Conservation (phyloP, 2,329 filamentous ascomycete genomes). For the Alternaria incomplexa region DNA sequence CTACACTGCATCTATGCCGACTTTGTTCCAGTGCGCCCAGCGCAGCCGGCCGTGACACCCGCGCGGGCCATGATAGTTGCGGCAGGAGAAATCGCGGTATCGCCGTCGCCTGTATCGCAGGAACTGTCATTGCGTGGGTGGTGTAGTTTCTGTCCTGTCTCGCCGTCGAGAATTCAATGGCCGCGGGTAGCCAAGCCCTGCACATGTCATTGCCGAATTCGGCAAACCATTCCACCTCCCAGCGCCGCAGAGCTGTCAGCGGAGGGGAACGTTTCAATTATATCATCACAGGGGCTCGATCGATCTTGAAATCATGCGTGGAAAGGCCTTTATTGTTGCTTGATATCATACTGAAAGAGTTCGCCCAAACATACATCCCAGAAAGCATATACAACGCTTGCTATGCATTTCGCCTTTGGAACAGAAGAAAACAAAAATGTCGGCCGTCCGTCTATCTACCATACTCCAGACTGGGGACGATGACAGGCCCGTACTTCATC, state of each 20-base stretch:
- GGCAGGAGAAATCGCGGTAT: slow-evolving; percentile 50
- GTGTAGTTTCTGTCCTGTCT: slow-evolving; percentile 11
- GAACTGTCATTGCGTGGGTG: slow-evolving; percentile 36
- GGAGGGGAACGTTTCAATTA: neutral
- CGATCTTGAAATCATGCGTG: neutral
- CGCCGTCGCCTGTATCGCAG: slow-evolving; percentile 29
- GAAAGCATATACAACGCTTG: slow-evolving; percentile 20
- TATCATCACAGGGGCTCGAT: neutral
- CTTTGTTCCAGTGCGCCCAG: slow-evolving; percentile 20
- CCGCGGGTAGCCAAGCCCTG: slow-evolving; percentile 20
- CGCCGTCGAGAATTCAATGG: slow-evolving; percentile 11
- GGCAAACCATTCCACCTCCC: slow-evolving; percentile 23
- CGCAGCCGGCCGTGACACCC: slow-evolving; percentile 27
- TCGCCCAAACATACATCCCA: neutral
- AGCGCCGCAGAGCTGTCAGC: neutral
- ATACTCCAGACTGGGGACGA: slow-evolving; percentile 74
- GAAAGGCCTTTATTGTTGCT: neutral
- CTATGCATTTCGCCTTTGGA: slow-evolving; percentile 28
- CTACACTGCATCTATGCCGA: slow-evolving; percentile 19
- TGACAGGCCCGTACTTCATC: slow-evolving; percentile 96
- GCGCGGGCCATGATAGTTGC: slow-evolving; percentile 43
- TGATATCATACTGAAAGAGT: neutral
- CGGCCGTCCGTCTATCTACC: slow-evolving; percentile 46
- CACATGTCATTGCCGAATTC: slow-evolving; percentile 27
- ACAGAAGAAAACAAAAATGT: slow-evolving; percentile 9